Base-by-base conservation (phyloP, 2,329 filamentous ascomycete genomes). In the Xylariales sp. region DNA sequence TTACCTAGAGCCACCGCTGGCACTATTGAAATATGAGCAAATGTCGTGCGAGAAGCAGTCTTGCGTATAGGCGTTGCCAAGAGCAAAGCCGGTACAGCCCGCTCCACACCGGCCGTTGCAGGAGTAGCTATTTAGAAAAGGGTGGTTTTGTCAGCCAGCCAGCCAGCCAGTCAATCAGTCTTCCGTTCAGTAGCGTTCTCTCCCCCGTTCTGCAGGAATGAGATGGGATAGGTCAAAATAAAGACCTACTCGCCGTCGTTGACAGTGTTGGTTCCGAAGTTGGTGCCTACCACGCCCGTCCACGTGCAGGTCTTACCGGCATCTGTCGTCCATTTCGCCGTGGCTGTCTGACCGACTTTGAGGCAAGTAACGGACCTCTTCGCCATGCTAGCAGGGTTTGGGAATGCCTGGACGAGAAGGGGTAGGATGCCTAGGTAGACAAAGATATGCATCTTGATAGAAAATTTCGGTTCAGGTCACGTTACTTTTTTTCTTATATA, bases 41-140 rank as follows among this genome's bases (percentile, higher is more conserved):
- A 72, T 63, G 33, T 73, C 70, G 37, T 73, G 70, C 1, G 62
- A 65, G 45, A 68, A 72, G 46, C 69, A 73, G 34, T 73, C 66
- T 42, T 70, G 69, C 0, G 69, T 72, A 40, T 73, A 73, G 4
- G 55, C 66, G 23, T 71, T 69, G 3, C 69, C 69, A 6, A 72
- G 2, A 2, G 66, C 57, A 5, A 52, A 31, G 5, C 69, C 69
- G 1, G 50, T 57, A 33, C 69, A 73, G 0, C 67, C 69, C 7
- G 62, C 65, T 18, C 70, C 69, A 21, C 70, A 72, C 18, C 68
- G 58, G 2, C 69, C 69, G 37, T 71, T 72, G 39, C 68, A 72
- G 7, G 63, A 67, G 32, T 72, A 73, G 16, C 69, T 72, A 15
- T 37, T 14, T 12, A 1, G 32, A 17, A 24, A 34, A 16, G 14